Evolutionary conservation across 2,329 filamentous ascomycete species (phyloP).

Genomic region (Cladosporium colombiae): DNA sequence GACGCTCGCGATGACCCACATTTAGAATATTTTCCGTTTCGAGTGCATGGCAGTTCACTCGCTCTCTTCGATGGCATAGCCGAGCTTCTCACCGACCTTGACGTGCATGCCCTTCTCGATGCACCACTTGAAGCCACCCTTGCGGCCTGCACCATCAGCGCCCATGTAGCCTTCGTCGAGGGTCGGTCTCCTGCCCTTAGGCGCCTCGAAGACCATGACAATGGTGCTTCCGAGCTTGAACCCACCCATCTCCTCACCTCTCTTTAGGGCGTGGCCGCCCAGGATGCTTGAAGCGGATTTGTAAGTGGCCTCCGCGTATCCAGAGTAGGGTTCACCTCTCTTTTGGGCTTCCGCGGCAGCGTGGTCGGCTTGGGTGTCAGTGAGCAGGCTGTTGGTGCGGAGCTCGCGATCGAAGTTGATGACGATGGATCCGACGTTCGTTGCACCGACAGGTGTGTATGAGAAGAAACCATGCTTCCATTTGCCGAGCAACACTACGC

Average conservation of each 20-base stretch:
- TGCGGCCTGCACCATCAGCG: constrained; percentile 41
- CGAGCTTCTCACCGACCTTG: constrained; percentile 84
- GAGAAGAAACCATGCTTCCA: constrained; percentile 99
- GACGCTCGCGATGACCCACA: background rate
- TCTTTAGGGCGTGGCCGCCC: constrained; percentile 76
- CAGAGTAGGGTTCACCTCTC: constrained; percentile 80
- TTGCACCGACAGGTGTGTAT: constrained; percentile 92
- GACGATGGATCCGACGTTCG: constrained; percentile 94
- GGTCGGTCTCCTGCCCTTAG: constrained; percentile 59
- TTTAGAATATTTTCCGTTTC: background rate
- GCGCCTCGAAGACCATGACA: constrained; percentile 94
- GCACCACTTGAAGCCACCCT: constrained; percentile 77
- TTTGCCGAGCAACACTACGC: constrained; percentile 86
- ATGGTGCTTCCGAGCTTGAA: constrained; percentile 95
- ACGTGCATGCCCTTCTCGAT: constrained; percentile 86
- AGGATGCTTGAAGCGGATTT: constrained; percentile 73
- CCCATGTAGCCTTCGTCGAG: constrained; percentile 62
- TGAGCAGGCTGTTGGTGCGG: constrained; percentile 86
- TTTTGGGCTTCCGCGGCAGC: constrained; percentile 77
- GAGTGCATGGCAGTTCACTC: constrained; percentile 5
- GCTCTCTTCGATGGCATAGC: constrained; percentile 63
- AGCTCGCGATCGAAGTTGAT: constrained; percentile 96
- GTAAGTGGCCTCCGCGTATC: constrained; percentile 91
- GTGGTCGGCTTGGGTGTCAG: constrained; percentile 86
- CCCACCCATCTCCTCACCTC: constrained; percentile 96